Evolutionary conservation across 805 yeast species (phyloP).

Genomic region (Hanseniaspora lindneri): DNA sequence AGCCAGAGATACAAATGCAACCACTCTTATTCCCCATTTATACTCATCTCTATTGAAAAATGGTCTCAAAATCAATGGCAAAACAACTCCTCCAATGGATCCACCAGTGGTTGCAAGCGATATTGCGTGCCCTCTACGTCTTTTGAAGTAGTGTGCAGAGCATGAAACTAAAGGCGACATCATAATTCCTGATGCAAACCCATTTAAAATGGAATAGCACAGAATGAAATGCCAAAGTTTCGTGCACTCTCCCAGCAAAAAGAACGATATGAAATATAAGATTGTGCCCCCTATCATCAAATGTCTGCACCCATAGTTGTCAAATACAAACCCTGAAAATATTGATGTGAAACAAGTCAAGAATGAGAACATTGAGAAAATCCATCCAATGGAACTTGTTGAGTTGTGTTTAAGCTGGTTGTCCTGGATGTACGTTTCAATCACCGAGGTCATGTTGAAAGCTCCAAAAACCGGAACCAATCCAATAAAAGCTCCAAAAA

Average conservation of each 20-base stretch:
- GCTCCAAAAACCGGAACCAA: slow-evolving; percentile 44
- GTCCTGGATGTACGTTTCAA: slow-evolving; percentile 46
- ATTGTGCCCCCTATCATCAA: slow-evolving; percentile 35
- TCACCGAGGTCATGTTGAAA: slow-evolving; percentile 48
- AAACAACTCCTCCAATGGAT: slow-evolving; percentile 42
- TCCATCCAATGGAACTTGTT: slow-evolving; percentile 48
- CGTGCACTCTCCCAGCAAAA: slow-evolving; percentile 41
- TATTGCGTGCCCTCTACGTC: slow-evolving; percentile 43
- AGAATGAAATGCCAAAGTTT: slow-evolving; percentile 49
- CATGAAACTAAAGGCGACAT: slow-evolving; percentile 49
- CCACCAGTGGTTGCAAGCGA: slow-evolving; percentile 43
- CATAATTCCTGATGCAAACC: slow-evolving; percentile 46
- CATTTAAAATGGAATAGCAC: slow-evolving; percentile 42
- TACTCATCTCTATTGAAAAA: slow-evolving; percentile 33
- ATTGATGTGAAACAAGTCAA: slow-evolving; percentile 39
- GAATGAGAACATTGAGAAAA: slow-evolving; percentile 46
- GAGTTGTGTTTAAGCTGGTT: slow-evolving; percentile 40
- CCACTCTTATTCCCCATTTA: slow-evolving; percentile 43
- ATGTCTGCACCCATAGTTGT: slow-evolving; percentile 37
- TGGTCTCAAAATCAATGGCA: slow-evolving; percentile 41
- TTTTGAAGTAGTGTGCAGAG: slow-evolving; percentile 52
- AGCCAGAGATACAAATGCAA: slow-evolving; percentile 35
- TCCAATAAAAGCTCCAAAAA: slow-evolving; percentile 49
- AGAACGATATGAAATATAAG: slow-evolving; percentile 38
- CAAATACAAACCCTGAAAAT: slow-evolving; percentile 48